Percentiles rank a stretch among this genome's conserved stretches.
Conservation (phyloP, 2,329 filamentous ascomycete genomes). For the Cercospora berteroae region DNA sequence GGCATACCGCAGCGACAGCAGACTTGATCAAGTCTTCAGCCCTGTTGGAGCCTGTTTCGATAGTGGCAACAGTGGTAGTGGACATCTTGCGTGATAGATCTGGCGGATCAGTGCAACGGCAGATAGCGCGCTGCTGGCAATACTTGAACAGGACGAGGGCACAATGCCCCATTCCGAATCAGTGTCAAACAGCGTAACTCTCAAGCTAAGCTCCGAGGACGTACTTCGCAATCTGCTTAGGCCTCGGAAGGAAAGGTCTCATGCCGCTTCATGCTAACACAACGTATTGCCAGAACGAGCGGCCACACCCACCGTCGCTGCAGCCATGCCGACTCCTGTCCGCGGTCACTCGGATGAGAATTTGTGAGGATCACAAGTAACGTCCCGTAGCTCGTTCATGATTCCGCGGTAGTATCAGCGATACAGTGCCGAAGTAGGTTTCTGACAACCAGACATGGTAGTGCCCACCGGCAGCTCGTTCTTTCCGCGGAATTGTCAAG, state of each 20-base stretch:
- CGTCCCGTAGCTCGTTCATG: background rate
- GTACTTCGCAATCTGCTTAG: background rate
- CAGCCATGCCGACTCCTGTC: background rate
- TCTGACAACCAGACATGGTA: background rate
- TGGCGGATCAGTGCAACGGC: background rate
- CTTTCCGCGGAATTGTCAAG: background rate
- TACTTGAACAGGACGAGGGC: background rate
- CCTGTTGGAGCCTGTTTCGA: background rate
- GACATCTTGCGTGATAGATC: background rate
- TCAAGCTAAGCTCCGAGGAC: background rate
- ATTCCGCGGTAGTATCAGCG: background rate
- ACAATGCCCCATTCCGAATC: background rate
- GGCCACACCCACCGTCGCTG: background rate
- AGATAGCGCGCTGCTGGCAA: background rate
- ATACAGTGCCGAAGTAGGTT: background rate
- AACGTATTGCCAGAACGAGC: background rate
- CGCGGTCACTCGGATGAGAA: background rate
- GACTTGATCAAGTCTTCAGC: background rate
- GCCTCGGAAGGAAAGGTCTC: background rate
- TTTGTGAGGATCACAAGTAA: background rate
- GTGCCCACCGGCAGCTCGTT: background rate
- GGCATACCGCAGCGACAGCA: background rate
- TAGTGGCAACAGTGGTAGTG: background rate
- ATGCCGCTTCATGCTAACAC: background rate
- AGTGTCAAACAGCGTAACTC: background rate